Conservation (phyloP, 108 stramenopile species). For the Asterionellopsis glacialis region DNA sequence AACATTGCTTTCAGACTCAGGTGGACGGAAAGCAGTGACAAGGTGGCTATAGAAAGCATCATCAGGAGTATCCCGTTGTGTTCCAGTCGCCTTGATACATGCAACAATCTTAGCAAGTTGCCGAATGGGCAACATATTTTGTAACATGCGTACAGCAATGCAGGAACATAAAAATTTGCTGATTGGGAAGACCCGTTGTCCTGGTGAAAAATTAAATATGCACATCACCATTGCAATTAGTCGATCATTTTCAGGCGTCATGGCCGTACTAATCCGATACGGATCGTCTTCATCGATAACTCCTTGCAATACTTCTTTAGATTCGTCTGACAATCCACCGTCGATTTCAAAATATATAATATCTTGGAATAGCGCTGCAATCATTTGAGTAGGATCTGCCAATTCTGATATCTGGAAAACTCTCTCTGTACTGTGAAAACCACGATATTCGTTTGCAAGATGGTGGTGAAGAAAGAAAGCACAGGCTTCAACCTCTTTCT, state of each 20-base stretch:
- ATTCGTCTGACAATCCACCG: constrained; percentile 4
- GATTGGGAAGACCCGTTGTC: background rate
- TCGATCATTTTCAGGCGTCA: constrained; percentile 1
- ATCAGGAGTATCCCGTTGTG: too few relatives aligned
- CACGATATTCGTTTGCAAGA: constrained; percentile 2
- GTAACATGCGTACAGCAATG: constrained; percentile 1
- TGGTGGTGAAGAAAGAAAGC: constrained; percentile 10
- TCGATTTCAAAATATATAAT: constrained; percentile 7
- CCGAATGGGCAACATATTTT: background rate
- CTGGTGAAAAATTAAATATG: constrained; percentile 4
- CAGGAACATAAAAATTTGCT: constrained; percentile 12
- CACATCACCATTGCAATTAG: background rate
- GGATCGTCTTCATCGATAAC: constrained; percentile 1
- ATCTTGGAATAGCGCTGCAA: constrained; percentile 10
- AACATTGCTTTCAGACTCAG: background rate
- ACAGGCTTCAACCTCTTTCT: constrained; percentile 3
- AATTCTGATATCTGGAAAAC: constrained; percentile 8
- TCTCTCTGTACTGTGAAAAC: constrained; percentile 1
- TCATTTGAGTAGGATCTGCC: constrained; percentile 8
- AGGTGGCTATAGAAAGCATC: background rate
- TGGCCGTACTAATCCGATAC: background rate
- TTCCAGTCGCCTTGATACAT: background rate
- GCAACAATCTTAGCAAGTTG: constrained; percentile 8
- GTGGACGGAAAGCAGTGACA: constrained; percentile 6
- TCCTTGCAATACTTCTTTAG: background rate